Evolutionary conservation across 192 early-diverging fungal species (phyloP), one percentile per base, ranked within the genome.

Genomic region (Ambispora gerdemannii): DNA sequence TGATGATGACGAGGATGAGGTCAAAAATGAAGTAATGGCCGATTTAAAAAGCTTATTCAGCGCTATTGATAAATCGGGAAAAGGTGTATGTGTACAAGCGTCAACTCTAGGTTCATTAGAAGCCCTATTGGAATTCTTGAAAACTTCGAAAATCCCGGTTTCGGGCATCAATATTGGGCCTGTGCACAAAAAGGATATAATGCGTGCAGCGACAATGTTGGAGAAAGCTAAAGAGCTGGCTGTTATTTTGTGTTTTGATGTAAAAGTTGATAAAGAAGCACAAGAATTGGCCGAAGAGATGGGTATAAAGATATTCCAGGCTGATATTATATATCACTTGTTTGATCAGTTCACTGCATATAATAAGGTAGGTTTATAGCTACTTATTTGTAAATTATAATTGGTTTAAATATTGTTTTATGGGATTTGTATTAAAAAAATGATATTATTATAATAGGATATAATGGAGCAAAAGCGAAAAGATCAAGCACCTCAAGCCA

Each of bases 251-350:
- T 92, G 89, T 80, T 92, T 93, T 76, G 91, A 94, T 79, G 92
- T 94, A 78, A 94, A 91, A 82, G 81, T 94, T 25, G 92, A 93
- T 38, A 87, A 83, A 72, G 97, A 99, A 10, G 96, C 95, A 0
- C 84, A 89, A 77, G 88, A 95, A 32, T 75, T 95, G 83, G 97
- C 97, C 0, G 89, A 97, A 19, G 91, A 96, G 56, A 51, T 92
- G 47, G 95, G 95, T 38, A 85, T 99, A 65, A 92, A 88, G 78
- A 82, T 99, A 28, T 99, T 97, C 82, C 88, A 86, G 67, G 97
- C 97, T 31, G 95, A 99, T 74, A 96, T 98, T 75, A 99, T 99
- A 75, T 99, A 99, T 81, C 95, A 97, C 74, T 84, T 99, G 89
- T 98, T 97, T 75, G 97, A 99, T 76, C 77, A 86, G 61, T 99